Evolutionary conservation across 768 basidiomycete species (phyloP).

Genomic region (Hysterangium stoloniferum): DNA sequence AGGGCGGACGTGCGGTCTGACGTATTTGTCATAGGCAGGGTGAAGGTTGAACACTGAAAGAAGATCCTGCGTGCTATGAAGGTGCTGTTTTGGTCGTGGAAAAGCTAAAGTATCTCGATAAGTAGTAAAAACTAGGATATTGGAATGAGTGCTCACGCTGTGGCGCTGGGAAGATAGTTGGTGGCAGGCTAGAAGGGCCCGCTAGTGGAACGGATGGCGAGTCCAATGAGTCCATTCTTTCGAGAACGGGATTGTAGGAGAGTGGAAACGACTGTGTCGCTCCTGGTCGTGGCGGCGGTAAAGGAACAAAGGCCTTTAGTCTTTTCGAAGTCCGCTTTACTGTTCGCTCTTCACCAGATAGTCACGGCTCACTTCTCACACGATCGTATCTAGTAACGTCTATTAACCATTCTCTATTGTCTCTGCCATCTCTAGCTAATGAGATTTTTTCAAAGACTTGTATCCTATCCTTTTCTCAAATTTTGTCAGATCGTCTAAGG

Average conservation of each 20-base stretch:
- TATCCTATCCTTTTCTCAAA: too few species aligned
- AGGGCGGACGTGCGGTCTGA: conserved; percentile 43
- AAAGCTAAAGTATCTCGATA: background rate
- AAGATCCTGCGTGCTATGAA: conserved; percentile 74
- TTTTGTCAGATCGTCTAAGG: too few species aligned
- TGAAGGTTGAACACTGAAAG: conserved; percentile 63
- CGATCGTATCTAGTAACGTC: too few species aligned
- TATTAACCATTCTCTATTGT: too few species aligned
- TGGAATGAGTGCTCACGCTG: conserved; percentile 2
- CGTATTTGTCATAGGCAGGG: conserved; percentile 75
- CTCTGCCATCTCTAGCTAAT: too few species aligned
- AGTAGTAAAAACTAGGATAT: background rate
- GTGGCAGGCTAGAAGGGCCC: conserved; percentile 7
- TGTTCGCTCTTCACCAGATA: background rate
- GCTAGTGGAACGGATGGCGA: conserved; percentile 1
- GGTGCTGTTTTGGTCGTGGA: conserved; percentile 26
- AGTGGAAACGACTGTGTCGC: background rate
- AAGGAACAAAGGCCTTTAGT: too few species aligned
- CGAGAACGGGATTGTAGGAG: background rate
- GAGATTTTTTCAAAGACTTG: too few species aligned
- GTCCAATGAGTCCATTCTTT: conserved; percentile 4
- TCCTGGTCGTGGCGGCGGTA: background rate
- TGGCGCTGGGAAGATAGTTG: conserved; percentile 8
- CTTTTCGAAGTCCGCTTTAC: background rate
- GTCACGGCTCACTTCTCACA: too few species aligned